Evolutionary conservation across 23 red algal genomes (phyloP), one percentile per base, ranked within the genome.

Genomic region (Gracilariopsis chorda): DNA sequence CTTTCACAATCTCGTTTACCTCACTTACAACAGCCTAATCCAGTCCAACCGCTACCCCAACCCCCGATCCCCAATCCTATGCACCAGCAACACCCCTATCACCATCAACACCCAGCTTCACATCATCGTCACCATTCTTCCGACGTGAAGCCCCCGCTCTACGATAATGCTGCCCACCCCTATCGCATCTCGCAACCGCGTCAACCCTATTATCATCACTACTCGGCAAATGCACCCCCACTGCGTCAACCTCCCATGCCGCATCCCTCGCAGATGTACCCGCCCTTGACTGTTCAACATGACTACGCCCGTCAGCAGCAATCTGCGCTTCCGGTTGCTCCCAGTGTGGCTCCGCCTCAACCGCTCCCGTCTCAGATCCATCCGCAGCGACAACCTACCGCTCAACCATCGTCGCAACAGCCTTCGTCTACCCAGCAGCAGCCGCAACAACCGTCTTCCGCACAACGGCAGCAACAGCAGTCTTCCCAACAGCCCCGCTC

Each of bases 1-100:
- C 74, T 59, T 78, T 59, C 74, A 8, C 52, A 53, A 78, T 17
- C 74, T 59, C 74, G 74, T 51, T 44, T 74, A 62, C 84, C 84
- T 45, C 84, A 48, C 44, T 65, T 48, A 24, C 84, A 88, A 55
- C 62, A 55, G 33, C 55, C 84, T 43, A 62, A 78, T 43, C 72
- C 84, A 7, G 59, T 24, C 12, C 84, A 37, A 52, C 44, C 37
- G 43, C 51, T 49, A 35, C 84, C 72, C 24, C 84, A 52, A 2
- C 63, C 64, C 39, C 53, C 82, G 49, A 53, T 60, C 51, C 47
- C 62, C 16, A 55, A 51, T 30, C 48, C 82, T 14, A 33, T 69
- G 7, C 32, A 53, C 32, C 82, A 69, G 35, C 58, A 51, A 1
- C 32, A 53, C 21, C 82, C 49, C 16, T 71, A 53, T 48, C 82